These are phyloP conservation scores for Linnemannia schmuckeri DNA, from an alignment of 192 early-diverging fungal species.

Conservation along the genomic window DNA sequence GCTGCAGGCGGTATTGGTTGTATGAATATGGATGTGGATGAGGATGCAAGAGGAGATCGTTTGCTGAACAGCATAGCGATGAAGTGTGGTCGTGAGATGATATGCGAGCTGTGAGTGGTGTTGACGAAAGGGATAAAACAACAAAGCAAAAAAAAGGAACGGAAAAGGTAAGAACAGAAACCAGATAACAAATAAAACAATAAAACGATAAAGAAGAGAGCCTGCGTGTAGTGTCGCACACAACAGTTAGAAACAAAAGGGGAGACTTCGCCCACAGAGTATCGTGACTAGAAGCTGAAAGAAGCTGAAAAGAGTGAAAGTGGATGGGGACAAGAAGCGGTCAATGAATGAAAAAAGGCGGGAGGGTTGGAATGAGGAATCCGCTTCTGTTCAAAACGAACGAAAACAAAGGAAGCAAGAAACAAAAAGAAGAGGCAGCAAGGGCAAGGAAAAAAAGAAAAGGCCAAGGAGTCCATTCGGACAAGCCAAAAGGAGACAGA, in stretches of 20 bases:
- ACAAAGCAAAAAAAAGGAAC: not conserved
- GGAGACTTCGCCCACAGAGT: too few species aligned
- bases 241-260: too few species aligned
- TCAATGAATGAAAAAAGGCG: too few species aligned
- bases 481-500: not conserved
- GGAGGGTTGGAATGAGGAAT: too few species aligned
- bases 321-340: not conserved
- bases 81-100: not conserved
- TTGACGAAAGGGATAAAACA: not conserved
- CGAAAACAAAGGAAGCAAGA: not conserved
- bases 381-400: too few species aligned
- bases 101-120: not conserved
- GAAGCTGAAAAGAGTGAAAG: too few species aligned
- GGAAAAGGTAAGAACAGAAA: not conserved
- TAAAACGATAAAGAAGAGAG: not conserved
- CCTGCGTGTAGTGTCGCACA: not conserved
- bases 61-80: not conserved
- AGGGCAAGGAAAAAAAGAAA: not conserved
- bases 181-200: not conserved
- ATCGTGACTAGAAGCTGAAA: too few species aligned
- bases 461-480: not conserved
- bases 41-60: not conserved
- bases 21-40: not conserved
- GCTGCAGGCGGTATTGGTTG: too few species aligned
- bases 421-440: not conserved